Conservation (phyloP, 768 basidiomycete species). For the Auriscalpium vulgare region DNA sequence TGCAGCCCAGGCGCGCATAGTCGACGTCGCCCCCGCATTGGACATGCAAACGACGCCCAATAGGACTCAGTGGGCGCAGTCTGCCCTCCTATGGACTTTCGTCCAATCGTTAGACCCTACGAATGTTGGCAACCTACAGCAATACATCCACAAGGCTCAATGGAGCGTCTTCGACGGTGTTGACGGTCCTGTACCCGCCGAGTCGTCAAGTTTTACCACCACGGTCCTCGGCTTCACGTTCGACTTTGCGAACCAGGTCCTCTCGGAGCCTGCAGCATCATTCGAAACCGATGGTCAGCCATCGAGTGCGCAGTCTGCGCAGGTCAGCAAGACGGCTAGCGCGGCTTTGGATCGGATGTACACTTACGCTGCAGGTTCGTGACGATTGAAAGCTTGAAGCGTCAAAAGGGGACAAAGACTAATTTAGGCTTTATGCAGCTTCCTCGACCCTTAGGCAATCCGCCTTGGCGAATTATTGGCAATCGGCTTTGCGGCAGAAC, state of each 20-base stretch:
- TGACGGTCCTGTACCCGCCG: slow-evolving; percentile 33
- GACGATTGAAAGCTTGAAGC: background rate
- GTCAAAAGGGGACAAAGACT: background rate
- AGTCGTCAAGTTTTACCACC: slow-evolving; percentile 30
- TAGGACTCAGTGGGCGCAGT: slow-evolving; percentile 49
- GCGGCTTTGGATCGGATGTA: slow-evolving; percentile 50
- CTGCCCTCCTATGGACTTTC: slow-evolving; percentile 54
- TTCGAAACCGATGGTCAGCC: slow-evolving; percentile 44
- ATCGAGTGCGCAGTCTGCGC: slow-evolving; percentile 33
- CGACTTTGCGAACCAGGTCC: slow-evolving; percentile 51
- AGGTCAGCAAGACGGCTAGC: slow-evolving; percentile 31
- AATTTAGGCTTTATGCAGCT: slow-evolving; percentile 28
- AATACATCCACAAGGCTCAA: slow-evolving; percentile 39
- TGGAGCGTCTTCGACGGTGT: slow-evolving; percentile 34
- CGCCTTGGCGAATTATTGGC: slow-evolving; percentile 49
- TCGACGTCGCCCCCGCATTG: slow-evolving; percentile 46
- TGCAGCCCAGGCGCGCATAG: slow-evolving; percentile 41
- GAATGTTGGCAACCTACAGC: slow-evolving; percentile 31
- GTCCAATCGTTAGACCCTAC: slow-evolving; percentile 40
- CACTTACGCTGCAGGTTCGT: slow-evolving; percentile 48
- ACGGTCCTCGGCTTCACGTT: slow-evolving; percentile 45
- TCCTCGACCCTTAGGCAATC: slow-evolving; percentile 44
- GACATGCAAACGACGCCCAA: slow-evolving; percentile 34
- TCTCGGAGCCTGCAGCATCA: slow-evolving; percentile 34
- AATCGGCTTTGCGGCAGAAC: slow-evolving; percentile 38